These are phyloP conservation scores for Nasturtium officinale DNA, from an alignment of 345 rosid genomes.

Conservation along the genomic window DNA sequence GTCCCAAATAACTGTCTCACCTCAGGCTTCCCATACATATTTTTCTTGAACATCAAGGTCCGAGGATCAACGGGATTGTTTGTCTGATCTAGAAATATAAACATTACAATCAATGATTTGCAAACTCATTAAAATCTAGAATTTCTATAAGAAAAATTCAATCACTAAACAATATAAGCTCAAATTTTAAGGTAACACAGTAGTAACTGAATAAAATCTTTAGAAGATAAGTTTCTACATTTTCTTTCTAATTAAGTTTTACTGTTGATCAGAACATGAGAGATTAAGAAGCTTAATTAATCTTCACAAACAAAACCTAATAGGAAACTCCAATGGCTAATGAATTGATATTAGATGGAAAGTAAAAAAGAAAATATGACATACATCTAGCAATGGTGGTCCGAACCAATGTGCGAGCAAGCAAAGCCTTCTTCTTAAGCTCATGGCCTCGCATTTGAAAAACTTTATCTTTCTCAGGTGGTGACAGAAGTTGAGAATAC, in stretches of 20 bases:
- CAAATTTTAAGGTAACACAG: background rate
- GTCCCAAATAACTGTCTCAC: constrained; percentile 46
- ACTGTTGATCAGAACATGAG: background rate
- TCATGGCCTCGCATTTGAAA: constrained; percentile 53
- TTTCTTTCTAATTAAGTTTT: background rate
- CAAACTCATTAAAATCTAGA: background rate
- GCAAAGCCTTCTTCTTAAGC: constrained; percentile 76
- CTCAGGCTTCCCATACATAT: constrained; percentile 91
- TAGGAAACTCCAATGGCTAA: background rate
- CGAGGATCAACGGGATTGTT: constrained; percentile 56
- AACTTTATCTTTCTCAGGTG: constrained; percentile 68
- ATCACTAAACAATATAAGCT: background rate
- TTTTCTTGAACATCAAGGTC: constrained; percentile 73
- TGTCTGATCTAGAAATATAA: constrained; percentile 57
- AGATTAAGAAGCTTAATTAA: background rate
- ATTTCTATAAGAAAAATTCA: background rate
- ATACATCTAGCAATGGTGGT: constrained; percentile 92
- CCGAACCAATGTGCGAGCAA: constrained; percentile 84
- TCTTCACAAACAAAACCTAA: background rate
- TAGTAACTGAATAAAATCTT: background rate
- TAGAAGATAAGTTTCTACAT: too few relatives aligned
- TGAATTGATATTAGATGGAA: background rate
- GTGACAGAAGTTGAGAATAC: constrained; percentile 70
- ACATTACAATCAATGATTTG: constrained; percentile 21
- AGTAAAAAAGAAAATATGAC: constrained; percentile 10